A percentile compares a stretch with the other conserved stretches of the same genome.
phyloP scores from a whole-genome alignment of 2,329 filamentous ascomycete species.

The Trichophyton verrucosum region DNA sequence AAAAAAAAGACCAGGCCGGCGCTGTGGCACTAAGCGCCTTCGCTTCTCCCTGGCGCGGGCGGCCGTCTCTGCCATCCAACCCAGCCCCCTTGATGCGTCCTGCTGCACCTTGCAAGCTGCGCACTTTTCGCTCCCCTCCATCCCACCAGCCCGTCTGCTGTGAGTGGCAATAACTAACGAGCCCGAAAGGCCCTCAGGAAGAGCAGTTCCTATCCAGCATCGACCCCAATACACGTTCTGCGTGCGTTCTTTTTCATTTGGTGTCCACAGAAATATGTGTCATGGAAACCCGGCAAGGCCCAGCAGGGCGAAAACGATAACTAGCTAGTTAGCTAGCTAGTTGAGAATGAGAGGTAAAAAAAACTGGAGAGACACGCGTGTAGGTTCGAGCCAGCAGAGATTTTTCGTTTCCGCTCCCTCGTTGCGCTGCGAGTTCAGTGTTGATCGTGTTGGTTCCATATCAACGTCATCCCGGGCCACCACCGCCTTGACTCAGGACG shows the following conservation, averaged over 20 bases:
- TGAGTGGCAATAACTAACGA: not conserved
- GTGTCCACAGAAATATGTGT: not conserved
- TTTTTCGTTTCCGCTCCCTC: not conserved
- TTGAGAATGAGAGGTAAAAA: not conserved
- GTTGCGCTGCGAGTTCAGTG: not conserved
- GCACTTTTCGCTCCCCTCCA: not conserved
- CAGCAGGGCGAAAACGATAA: no score
- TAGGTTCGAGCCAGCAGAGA: not conserved
- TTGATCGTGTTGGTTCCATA: not conserved
- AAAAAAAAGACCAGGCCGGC: not conserved
- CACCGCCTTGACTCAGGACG: not conserved
- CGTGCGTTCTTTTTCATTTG: not conserved
- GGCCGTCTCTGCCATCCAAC: not conserved
- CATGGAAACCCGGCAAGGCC: not conserved
- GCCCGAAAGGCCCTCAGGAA: not conserved
- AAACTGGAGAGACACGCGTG: not conserved
- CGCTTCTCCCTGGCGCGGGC: not conserved
- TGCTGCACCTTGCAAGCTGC: not conserved
- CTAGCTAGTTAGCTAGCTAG: no score
- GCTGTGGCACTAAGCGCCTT: not conserved
- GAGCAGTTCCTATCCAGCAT: not conserved
- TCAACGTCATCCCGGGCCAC: not conserved
- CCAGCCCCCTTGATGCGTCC: not conserved
- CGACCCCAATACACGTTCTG: slow-evolving; percentile 1
- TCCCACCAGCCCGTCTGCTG: not conserved